Evolutionary conservation across 2,329 filamentous ascomycete species (phyloP).

Genomic region (Neonectria coccinea): DNA sequence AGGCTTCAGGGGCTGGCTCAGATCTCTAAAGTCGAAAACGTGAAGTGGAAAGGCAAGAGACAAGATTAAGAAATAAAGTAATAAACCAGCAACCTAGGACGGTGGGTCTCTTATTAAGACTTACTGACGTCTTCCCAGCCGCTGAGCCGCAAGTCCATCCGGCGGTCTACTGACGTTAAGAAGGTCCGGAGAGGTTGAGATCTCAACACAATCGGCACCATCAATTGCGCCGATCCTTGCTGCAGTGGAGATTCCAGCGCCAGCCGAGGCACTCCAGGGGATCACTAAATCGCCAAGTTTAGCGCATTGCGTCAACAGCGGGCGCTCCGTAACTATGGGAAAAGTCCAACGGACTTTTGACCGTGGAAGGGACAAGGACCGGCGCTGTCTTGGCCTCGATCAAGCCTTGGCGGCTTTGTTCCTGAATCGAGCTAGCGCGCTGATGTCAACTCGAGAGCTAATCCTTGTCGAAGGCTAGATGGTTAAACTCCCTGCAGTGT

Average conservation of each 20-base stretch:
- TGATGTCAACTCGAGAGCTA: background rate
- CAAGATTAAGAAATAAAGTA: background rate
- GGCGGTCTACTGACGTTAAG: conserved; percentile 1
- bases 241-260: conserved; percentile 17
- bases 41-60: too few species aligned
- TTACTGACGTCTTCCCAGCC: background rate
- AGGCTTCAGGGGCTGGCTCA: background rate
- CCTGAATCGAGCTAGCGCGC: background rate
- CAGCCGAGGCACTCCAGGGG: conserved; percentile 14
- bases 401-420: background rate
- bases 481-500: too few species aligned
- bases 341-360: conserved; percentile 10
- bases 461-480: background rate
- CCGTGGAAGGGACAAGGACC: background rate
- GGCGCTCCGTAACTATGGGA: background rate
- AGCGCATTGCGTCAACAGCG: background rate
- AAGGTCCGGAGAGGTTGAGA: conserved; percentile 15
- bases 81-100: background rate
- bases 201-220: conserved; percentile 26
- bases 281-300: background rate
- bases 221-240: conserved; percentile 13
- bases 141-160: conserved; percentile 15
- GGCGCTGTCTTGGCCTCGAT: background rate
- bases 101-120: background rate
- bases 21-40: background rate